Conservation (phyloP, 108 stramenopile species). For the Ochromonas danica region DNA sequence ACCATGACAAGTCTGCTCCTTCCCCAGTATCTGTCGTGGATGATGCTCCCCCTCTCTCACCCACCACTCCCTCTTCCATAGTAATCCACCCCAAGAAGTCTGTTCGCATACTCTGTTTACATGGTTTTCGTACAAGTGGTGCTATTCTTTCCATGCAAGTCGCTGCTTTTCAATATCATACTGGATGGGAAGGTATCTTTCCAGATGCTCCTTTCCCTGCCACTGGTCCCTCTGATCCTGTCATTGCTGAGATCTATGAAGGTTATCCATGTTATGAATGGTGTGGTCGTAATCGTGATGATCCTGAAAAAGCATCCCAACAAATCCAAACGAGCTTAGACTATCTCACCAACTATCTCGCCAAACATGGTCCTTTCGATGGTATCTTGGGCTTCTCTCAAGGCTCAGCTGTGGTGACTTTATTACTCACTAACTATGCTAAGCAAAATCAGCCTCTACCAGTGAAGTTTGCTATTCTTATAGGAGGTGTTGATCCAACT, state of each 20-base stretch:
- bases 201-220: background rate
- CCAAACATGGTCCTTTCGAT: background rate
- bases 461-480: background rate
- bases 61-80: too few relatives aligned
- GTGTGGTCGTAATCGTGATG: background rate
- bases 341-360: background rate
- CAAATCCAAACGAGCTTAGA: background rate
- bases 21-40: too few relatives aligned
- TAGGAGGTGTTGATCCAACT: background rate
- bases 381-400: background rate
- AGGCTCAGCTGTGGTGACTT: background rate
- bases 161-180: background rate
- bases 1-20: too few relatives aligned
- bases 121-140: background rate
- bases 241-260: background rate
- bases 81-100: too few relatives aligned
- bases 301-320: background rate
- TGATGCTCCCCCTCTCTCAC: too few relatives aligned
- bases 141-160: background rate
- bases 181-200: background rate
- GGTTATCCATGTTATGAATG: background rate
- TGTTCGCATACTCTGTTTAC: slow-evolving; percentile 3
- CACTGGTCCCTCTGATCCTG: background rate
- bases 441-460: background rate
- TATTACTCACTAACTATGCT: background rate